Conservation (phyloP, 176 grass and related monocot species). For the Oryza officinalis region DNA sequence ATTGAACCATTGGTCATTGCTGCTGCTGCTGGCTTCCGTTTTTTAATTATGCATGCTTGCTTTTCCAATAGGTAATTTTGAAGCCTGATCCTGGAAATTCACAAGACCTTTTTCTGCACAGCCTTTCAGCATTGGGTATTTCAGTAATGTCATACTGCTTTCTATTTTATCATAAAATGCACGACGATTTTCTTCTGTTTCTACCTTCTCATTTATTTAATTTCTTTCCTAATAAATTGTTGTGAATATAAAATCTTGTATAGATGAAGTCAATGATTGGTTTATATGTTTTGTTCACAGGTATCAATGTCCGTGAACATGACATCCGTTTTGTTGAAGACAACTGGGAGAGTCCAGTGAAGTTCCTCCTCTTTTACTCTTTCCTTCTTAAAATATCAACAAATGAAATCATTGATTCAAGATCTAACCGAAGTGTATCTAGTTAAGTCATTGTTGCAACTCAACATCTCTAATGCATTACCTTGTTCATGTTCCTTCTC, state of each 20-base stretch:
- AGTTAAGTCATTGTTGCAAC: background rate
- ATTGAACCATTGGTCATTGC: background rate
- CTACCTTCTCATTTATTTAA: background rate
- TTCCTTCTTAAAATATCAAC: background rate
- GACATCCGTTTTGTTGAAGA: constrained; percentile 98
- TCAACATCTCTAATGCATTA: background rate
- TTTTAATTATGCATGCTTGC: background rate
- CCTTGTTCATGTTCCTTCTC: background rate
- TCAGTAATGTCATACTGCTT: background rate
- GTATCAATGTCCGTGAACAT: constrained; percentile 78
- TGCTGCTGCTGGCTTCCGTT: background rate
- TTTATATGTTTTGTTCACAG: constrained; percentile 35
- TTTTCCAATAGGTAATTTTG: constrained; percentile 72
- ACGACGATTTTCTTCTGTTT: background rate
- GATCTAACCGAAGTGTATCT: background rate
- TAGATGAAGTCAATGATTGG: constrained; percentile 8
- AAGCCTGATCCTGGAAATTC: constrained; percentile 95
- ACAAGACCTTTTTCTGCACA: constrained; percentile 85
- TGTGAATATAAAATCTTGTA: background rate
- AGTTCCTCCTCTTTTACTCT: background rate
- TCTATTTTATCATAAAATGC: background rate
- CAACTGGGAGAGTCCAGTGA: constrained; percentile 98
- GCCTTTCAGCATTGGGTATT: constrained; percentile 87
- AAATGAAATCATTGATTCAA: background rate
- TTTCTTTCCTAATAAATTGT: constrained; percentile 5